Conservation (phyloP, 108 stramenopile species). For the Ochromonas danica region DNA sequence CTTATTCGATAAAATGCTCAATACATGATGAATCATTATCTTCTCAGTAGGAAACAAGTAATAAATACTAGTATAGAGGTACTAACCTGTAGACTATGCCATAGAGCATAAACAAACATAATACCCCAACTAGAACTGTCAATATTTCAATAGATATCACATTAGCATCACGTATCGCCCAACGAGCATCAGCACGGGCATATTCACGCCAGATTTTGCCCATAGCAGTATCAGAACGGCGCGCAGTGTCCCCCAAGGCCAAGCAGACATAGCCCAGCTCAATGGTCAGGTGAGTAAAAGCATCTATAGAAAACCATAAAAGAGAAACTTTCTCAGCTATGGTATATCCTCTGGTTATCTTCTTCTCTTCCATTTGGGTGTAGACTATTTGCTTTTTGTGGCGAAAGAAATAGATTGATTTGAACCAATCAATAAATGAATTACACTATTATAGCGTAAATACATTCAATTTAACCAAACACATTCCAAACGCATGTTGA, state of each 20-base stretch:
- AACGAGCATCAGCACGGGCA: slow-evolving; percentile 39
- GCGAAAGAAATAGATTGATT: no score
- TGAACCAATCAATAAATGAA: no score
- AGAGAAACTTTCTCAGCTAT: slow-evolving; percentile 21
- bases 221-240: not conserved
- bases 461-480: no score
- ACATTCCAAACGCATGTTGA: no score
- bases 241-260: slow-evolving; percentile 34
- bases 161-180: slow-evolving; percentile 23
- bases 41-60: no score
- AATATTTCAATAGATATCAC: slow-evolving; percentile 33
- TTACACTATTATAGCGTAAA: no score
- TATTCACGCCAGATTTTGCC: slow-evolving; percentile 42
- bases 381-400: no score
- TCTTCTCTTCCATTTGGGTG: no score
- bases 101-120: slow-evolving; percentile 24
- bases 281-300: slow-evolving; percentile 38
- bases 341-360: no score
- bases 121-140: slow-evolving; percentile 20
- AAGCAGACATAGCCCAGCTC: slow-evolving; percentile 41
- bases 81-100: slow-evolving; percentile 7
- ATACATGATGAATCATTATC: no score
- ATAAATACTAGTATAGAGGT: no score
- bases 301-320: slow-evolving; percentile 36
- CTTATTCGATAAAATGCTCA: no score